phyloP scores from a whole-genome alignment of 305 asterid genomes.

The Ilex paraguariensis region DNA sequence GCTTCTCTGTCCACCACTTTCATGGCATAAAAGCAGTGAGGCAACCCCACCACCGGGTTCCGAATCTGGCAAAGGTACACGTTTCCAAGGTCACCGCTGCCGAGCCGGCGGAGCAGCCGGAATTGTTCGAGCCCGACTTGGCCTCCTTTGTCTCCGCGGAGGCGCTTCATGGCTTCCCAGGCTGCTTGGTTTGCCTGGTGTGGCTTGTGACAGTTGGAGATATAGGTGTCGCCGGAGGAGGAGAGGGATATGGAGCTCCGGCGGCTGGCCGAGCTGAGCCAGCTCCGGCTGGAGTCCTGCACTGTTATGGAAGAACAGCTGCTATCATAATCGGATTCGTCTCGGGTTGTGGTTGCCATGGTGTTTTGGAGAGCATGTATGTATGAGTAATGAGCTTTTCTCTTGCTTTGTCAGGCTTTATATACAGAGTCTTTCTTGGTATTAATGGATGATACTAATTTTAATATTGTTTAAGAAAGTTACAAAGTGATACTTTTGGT shows the following conservation, averaged over 20 bases:
- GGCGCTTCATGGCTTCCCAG: slow-evolving; percentile 39
- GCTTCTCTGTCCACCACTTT: slow-evolving; percentile 51
- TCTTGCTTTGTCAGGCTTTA: slow-evolving; percentile 22
- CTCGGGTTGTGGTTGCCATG: slow-evolving; percentile 32
- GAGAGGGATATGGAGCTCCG: slow-evolving; percentile 20
- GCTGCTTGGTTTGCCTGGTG: slow-evolving; percentile 41
- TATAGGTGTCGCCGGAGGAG: slow-evolving; percentile 16
- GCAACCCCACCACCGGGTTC: slow-evolving; percentile 27
- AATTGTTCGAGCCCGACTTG: slow-evolving; percentile 38
- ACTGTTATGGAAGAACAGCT: slow-evolving; percentile 38
- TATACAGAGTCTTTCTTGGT: slow-evolving; percentile 7
- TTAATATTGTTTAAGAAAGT: slow-evolving; percentile 4
- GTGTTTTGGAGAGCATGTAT: slow-evolving; percentile 25
- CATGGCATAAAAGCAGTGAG: slow-evolving; percentile 38
- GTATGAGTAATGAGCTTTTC: slow-evolving; percentile 7
- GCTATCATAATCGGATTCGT: slow-evolving; percentile 43
- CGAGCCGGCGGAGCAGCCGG: slow-evolving; percentile 32
- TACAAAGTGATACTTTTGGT: slow-evolving; percentile 23
- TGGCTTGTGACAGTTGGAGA: slow-evolving; percentile 26
- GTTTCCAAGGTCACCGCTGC: slow-evolving; percentile 40
- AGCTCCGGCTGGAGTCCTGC: slow-evolving; percentile 42
- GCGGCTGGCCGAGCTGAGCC: slow-evolving; percentile 36
- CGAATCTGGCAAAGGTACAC: slow-evolving; percentile 39
- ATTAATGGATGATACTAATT: slow-evolving; percentile 3
- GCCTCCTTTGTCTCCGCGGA: slow-evolving; percentile 35